Conservation (phyloP, 352 stramenopile genomes). For the Albugo candida region DNA sequence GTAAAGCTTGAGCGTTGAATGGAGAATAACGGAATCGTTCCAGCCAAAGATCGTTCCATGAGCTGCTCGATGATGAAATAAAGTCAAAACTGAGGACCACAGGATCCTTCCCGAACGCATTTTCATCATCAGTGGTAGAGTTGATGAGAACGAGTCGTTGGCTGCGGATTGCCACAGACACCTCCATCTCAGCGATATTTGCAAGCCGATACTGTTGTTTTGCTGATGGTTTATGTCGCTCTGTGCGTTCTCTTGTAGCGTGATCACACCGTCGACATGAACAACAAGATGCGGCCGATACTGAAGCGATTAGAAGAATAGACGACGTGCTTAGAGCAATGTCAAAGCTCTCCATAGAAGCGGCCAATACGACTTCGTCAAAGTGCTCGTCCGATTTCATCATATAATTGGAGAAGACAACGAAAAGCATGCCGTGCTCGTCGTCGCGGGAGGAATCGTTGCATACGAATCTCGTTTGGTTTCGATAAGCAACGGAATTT, state of each 20-base stretch:
- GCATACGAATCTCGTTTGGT: no score
- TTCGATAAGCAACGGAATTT: no score
- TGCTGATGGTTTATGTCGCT: background rate
- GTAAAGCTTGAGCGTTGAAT: slow-evolving; percentile 24
- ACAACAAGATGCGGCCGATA: slow-evolving; percentile 1
- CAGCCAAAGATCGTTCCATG: slow-evolving; percentile 31
- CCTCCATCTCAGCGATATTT: slow-evolving; percentile 11
- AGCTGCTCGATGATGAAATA: slow-evolving; percentile 12
- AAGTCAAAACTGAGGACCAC: slow-evolving; percentile 31
- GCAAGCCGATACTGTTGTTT: background rate
- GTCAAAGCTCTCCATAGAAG: slow-evolving; percentile 24
- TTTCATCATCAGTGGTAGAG: slow-evolving; percentile 7
- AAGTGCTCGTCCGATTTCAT: no score
- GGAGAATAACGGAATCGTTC: slow-evolving; percentile 54
- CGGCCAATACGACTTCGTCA: slow-evolving; percentile 11
- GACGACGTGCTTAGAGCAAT: slow-evolving; percentile 23
- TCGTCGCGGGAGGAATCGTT: no score
- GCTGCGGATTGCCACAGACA: slow-evolving; percentile 26
- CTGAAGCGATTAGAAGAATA: slow-evolving; percentile 19
- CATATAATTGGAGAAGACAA: no score
- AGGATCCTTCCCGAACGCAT: slow-evolving; percentile 12
- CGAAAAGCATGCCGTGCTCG: no score
- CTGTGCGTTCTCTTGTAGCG: background rate
- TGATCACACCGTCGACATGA: no score
- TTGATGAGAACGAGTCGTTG: slow-evolving; percentile 30